These are phyloP conservation scores for Dictyostelium intermedium DNA, from an alignment of 78 protist genomes.

Conservation along the genomic window DNA sequence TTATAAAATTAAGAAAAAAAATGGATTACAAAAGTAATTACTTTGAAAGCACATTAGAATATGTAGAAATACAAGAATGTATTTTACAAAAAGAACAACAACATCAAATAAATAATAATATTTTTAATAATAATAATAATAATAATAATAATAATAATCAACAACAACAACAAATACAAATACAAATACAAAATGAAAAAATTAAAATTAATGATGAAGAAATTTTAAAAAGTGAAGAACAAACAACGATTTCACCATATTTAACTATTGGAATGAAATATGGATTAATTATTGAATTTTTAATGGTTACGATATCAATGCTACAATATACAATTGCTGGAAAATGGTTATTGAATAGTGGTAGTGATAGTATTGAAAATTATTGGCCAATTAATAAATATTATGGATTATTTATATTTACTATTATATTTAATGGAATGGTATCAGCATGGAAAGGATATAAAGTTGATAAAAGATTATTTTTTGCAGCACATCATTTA, in stretches of 20 bases:
- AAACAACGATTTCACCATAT: neutral
- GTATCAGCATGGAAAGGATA: conserved; percentile 14
- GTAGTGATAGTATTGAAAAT: neutral
- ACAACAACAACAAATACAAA: neutral
- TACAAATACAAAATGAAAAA: neutral
- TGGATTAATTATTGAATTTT: conserved; percentile 7
- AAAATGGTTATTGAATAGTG: neutral
- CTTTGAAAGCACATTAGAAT: neutral
- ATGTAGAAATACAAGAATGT: neutral
- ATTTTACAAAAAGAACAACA: neutral
- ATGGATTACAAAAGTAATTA: neutral
- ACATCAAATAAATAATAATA: too few relatives aligned
- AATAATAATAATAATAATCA: neutral
- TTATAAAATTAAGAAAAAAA: neutral
- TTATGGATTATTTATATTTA: neutral
- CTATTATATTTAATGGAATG: neutral
- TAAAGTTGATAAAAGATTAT: neutral
- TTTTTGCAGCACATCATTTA: conserved; percentile 1
- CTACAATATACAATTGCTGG: neutral
- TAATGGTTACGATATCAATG: neutral
- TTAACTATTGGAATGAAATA: neutral
- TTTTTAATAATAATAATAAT: neutral
- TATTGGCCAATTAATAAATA: neutral
- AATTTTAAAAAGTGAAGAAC: neutral
- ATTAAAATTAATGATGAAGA: neutral